These are phyloP conservation scores for Tetrahymena thermophila DNA, from an alignment of 73 alveolate genomes.

Conservation along the genomic window DNA sequence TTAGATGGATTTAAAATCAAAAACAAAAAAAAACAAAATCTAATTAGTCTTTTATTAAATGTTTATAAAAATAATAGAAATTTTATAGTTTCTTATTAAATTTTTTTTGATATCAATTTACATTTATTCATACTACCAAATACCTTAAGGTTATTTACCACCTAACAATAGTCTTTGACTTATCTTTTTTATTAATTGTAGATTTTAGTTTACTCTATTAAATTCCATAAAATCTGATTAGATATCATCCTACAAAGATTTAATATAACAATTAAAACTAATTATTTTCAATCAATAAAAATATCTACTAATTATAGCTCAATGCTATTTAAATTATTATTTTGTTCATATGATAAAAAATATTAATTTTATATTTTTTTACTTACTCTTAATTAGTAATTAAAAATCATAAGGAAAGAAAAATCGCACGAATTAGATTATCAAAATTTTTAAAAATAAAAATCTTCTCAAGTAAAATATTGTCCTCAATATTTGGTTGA, in stretches of 20 bases:
- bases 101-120: background rate
- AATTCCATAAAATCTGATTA: background rate
- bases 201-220: background rate
- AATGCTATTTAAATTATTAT: no score
- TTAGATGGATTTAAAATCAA: background rate
- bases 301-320: background rate
- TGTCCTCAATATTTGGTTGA: background rate
- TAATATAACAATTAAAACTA: no score
- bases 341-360: no score
- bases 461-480: no score
- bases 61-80: background rate
- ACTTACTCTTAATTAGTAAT: no score
- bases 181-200: background rate
- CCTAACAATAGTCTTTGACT: background rate
- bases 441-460: background rate
- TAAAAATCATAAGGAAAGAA: no score
- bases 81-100: no score
- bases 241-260: background rate
- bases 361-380: no score
- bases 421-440: background rate
- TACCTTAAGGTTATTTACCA: background rate
- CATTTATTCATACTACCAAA: background rate
- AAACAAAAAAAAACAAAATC: no score
- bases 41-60: no score
- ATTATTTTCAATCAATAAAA: background rate